These are phyloP conservation scores for Hebeloma cylindrosporum DNA, from an alignment of 768 basidiomycete genomes.

Conservation along the genomic window DNA sequence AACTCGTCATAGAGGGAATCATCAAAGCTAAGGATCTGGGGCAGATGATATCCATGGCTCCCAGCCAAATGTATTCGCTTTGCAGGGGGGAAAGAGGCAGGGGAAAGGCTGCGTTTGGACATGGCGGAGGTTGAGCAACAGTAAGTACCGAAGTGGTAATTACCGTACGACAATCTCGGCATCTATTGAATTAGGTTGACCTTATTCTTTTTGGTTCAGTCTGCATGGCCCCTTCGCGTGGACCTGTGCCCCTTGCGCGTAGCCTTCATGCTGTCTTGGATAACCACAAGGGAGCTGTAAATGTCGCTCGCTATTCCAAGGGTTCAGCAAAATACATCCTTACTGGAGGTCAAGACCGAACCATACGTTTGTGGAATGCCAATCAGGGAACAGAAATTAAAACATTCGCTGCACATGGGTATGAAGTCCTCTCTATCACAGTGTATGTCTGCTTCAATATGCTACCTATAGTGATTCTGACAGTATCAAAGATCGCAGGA, in stretches of 20 bases:
- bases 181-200: constrained; percentile 9
- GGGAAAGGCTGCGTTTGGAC: constrained; percentile 54
- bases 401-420: constrained; percentile 86
- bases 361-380: constrained; percentile 91
- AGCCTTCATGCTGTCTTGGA: constrained; percentile 61
- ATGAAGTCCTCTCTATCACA: constrained; percentile 89
- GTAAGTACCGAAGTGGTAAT: too few species aligned
- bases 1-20: constrained; percentile 73
- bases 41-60: constrained; percentile 9
- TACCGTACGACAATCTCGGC: constrained; percentile 10
- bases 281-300: constrained; percentile 80
- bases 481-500: constrained; percentile 68
- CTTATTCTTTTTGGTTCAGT: too few species aligned
- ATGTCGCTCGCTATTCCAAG: constrained; percentile 90
- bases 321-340: constrained; percentile 86
- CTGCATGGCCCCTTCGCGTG: constrained; percentile 56
- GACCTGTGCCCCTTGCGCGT: constrained; percentile 53
- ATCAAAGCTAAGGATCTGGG: constrained; percentile 43
- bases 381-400: constrained; percentile 87
- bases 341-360: constrained; percentile 91
- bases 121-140: constrained; percentile 25
- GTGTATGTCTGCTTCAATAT: constrained; percentile 56
- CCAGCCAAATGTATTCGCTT: constrained; percentile 50
- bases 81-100: constrained; percentile 48
- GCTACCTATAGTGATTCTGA: neutral